A percentile compares a stretch with the other conserved stretches of the same genome.
Evolutionary conservation across 148 eudicot species (phyloP).

Genomic region (Cornus kousa): DNA sequence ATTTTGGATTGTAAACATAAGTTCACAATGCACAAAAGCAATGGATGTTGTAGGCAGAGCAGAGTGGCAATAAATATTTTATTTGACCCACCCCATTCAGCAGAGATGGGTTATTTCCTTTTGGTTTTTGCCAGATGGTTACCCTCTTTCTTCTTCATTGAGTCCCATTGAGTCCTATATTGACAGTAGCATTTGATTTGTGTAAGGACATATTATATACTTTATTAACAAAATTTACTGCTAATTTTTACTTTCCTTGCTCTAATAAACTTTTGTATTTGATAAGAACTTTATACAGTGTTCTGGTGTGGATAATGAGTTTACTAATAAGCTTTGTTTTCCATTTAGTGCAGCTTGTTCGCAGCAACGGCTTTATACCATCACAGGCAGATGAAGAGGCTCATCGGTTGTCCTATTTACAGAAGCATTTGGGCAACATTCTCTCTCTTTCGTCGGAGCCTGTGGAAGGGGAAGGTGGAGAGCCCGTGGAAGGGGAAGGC

Average conservation of each 20-base stretch:
- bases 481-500: slow-evolving; percentile 67
- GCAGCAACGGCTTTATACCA: slow-evolving; percentile 96
- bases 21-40: no score
- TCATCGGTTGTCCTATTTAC: slow-evolving; percentile 91
- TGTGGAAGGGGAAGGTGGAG: slow-evolving; percentile 64
- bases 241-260: neutral
- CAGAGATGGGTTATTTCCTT: no score
- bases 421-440: slow-evolving; percentile 85
- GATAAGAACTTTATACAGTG: neutral
- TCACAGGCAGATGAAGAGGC: slow-evolving; percentile 99
- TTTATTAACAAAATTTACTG: neutral
- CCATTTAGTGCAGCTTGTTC: slow-evolving; percentile 65
- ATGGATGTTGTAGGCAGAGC: no score
- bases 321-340: slow-evolving; percentile 1
- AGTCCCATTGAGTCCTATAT: neutral
- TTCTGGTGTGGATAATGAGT: neutral
- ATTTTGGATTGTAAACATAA: no score
- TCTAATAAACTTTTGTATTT: neutral
- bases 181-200: neutral
- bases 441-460: slow-evolving; percentile 68
- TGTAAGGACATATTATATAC: neutral
- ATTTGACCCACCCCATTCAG: no score
- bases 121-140: no score
- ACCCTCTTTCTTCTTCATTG: neutral
- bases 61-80: no score